phyloP scores from a whole-genome alignment of 148 eudicot genomes.

The Camellia sinensis region DNA sequence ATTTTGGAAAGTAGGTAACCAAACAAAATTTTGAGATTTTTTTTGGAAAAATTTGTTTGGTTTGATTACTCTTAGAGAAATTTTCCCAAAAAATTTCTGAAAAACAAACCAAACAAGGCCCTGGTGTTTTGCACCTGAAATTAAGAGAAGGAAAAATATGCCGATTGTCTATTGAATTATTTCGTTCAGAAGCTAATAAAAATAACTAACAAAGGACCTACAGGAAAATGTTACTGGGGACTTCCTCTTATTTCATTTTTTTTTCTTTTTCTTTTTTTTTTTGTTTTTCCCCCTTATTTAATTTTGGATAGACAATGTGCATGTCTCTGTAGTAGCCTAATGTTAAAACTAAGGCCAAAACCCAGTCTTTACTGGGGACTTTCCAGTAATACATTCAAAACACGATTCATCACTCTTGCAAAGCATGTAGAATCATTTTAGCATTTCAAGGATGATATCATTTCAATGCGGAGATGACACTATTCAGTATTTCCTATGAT shows the following conservation, averaged over 20 bases:
- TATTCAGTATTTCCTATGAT: background rate
- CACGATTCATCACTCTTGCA: background rate
- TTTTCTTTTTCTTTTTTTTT: background rate
- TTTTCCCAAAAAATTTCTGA: too few relatives aligned
- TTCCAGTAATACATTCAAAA: background rate
- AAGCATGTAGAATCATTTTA: background rate
- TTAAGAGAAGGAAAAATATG: constrained; percentile 19
- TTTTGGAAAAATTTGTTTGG: too few relatives aligned
- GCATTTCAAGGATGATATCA: background rate
- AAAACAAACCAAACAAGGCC: too few relatives aligned
- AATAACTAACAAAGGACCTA: background rate
- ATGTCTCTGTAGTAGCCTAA: background rate
- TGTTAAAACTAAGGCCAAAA: background rate
- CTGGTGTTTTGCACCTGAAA: constrained; percentile 80
- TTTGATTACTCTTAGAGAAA: too few relatives aligned
- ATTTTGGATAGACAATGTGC: background rate
- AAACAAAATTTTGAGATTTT: too few relatives aligned
- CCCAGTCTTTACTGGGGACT: background rate
- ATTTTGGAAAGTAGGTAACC: too few relatives aligned
- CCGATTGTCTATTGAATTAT: background rate
- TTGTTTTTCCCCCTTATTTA: too few relatives aligned
- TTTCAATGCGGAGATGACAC: background rate
- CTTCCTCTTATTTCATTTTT: background rate
- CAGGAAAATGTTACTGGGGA: background rate
- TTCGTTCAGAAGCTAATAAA: background rate